Percentiles rank a stretch among this genome's conserved stretches.
These are phyloP conservation scores for Diaporthe sp. DNA, from an alignment of 2,329 filamentous ascomycete species.

Conservation along the genomic window DNA sequence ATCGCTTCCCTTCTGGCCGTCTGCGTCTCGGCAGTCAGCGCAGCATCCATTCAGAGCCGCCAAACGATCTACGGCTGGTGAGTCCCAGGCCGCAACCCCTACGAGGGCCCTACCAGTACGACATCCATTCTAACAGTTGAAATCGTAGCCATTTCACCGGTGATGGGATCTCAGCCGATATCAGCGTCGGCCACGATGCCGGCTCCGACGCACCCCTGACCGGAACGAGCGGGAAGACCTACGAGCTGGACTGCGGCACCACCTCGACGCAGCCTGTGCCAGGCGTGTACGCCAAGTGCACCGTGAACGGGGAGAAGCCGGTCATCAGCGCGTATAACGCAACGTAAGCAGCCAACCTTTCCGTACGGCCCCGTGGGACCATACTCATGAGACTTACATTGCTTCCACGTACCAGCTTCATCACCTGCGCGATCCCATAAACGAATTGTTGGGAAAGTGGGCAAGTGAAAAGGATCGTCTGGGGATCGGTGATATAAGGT, in stretches of 20 bases:
- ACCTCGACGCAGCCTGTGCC: background rate
- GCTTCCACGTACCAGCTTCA: background rate
- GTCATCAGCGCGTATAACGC: background rate
- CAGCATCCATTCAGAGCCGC: background rate
- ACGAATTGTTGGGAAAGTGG: background rate
- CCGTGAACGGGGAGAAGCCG: slow-evolving; percentile 1
- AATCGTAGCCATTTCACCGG: background rate
- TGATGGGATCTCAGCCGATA: background rate
- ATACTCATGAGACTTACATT: background rate
- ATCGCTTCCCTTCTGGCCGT: background rate
- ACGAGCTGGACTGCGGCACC: slow-evolving; percentile 9
- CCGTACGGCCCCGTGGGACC: fast-evolving
- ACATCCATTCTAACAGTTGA: background rate
- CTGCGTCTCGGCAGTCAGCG: background rate
- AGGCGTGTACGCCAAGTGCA: slow-evolving; percentile 8
- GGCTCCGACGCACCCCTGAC: background rate
- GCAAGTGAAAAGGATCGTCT: background rate
- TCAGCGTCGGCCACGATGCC: slow-evolving; percentile 9
- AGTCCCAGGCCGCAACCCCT: background rate
- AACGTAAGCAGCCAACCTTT: background rate
- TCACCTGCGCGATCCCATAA: slow-evolving; percentile 1
- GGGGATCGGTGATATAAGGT: background rate
- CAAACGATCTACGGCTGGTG: slow-evolving; percentile 1
- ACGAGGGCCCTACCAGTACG: background rate
- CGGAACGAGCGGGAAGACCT: slow-evolving; percentile 3